Conservation (phyloP, 768 basidiomycete genomes). For the Mycena crocata region DNA sequence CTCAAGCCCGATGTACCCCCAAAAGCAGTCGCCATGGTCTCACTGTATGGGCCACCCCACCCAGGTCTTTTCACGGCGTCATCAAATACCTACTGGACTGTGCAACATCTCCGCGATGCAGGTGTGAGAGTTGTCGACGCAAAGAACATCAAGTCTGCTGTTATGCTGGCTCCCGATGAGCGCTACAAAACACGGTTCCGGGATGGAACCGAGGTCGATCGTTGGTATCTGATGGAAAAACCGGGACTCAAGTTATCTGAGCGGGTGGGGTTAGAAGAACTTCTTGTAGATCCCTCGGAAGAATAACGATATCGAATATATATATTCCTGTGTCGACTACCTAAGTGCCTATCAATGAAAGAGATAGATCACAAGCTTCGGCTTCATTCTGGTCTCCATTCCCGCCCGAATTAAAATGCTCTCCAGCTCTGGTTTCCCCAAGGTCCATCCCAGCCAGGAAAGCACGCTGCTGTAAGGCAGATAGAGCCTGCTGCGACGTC, state of each 20-base stretch:
- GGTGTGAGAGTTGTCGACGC: slow-evolving; percentile 29
- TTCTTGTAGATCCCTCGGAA: background rate
- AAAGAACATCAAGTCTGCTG: slow-evolving; percentile 32
- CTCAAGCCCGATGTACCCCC: background rate
- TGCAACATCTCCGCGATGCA: slow-evolving; percentile 28
- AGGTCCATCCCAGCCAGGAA: no score
- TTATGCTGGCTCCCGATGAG: slow-evolving; percentile 41
- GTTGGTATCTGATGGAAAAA: slow-evolving; percentile 17
- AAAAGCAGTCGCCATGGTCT: background rate
- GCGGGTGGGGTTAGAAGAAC: slow-evolving; percentile 4
- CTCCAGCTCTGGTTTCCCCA: no score
- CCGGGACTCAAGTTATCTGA: background rate
- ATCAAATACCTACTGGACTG: slow-evolving; percentile 34
- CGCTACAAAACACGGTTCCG: background rate
- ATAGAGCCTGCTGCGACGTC: background rate
- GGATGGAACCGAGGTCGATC: slow-evolving; percentile 1
- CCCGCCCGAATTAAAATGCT: no score
- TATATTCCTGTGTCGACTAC: no score
- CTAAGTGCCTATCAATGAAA: background rate
- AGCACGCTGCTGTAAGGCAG: background rate
- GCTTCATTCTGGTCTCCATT: no score
- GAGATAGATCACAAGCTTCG: no score
- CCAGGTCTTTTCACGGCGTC: slow-evolving; percentile 30
- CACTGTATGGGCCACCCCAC: slow-evolving; percentile 36
- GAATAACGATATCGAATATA: background rate